These are phyloP conservation scores for Prasinococcaceae sp. DNA, from an alignment of 139 green algal genomes.

Conservation along the genomic window DNA sequence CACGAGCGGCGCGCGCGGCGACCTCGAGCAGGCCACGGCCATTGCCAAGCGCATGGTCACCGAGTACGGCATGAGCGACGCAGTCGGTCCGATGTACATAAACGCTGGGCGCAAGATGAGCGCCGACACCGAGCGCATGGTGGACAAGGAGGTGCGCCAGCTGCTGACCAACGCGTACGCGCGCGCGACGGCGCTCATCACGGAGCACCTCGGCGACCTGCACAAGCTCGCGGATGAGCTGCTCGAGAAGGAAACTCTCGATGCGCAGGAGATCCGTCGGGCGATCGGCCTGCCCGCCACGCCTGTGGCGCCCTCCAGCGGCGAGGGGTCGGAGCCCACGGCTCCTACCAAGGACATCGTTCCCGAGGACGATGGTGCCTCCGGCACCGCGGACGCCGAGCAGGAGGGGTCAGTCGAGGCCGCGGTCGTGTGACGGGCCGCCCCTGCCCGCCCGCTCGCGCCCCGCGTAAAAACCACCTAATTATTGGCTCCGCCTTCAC, in stretches of 20 bases:
- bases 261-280: slow-evolving; percentile 14
- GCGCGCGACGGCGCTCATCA: slow-evolving; percentile 45
- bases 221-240: slow-evolving; percentile 73
- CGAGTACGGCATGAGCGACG: slow-evolving; percentile 29
- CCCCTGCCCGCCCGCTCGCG: no score
- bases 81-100: slow-evolving; percentile 22
- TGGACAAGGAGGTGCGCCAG: slow-evolving; percentile 49
- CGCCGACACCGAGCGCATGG: slow-evolving; percentile 46
- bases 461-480: no score
- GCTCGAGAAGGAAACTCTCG: slow-evolving; percentile 74
- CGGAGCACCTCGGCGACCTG: slow-evolving; percentile 60
- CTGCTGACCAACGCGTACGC: slow-evolving; percentile 40
- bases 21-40: slow-evolving; percentile 62
- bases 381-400: no score
- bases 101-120: not conserved
- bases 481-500: no score
- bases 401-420: no score
- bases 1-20: slow-evolving; percentile 52
- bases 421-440: no score
- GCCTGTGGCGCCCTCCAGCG: no score
- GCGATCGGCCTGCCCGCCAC: not conserved
- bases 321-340: no score
- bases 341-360: no score
- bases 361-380: no score
- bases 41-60: slow-evolving; percentile 31